Percentiles rank a stretch among this genome's conserved stretches.
These are phyloP conservation scores for Fusarium staphyleae DNA, from an alignment of 2,329 filamentous ascomycete species.

Conservation along the genomic window DNA sequence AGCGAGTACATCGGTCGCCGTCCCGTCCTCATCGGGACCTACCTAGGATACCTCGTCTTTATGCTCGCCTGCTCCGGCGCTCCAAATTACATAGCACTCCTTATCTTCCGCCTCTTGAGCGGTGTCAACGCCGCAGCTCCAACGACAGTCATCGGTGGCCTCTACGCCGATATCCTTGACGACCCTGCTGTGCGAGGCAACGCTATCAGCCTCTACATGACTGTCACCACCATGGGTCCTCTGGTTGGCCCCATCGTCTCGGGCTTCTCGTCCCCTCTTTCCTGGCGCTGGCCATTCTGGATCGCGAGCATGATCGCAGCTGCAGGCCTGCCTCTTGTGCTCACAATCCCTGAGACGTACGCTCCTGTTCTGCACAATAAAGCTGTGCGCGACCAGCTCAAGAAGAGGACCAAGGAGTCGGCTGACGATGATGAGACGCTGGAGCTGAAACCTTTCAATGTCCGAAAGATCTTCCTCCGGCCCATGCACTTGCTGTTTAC, in stretches of 20 bases:
- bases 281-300: slow-evolving; percentile 52
- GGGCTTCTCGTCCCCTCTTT: slow-evolving; percentile 56
- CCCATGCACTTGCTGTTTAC: slow-evolving; percentile 56
- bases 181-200: slow-evolving; percentile 43
- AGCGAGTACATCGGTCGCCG: slow-evolving; percentile 47
- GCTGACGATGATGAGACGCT: slow-evolving; percentile 48
- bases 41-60: slow-evolving; percentile 45
- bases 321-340: slow-evolving; percentile 42
- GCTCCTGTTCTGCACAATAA: slow-evolving; percentile 58
- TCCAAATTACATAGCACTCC: slow-evolving; percentile 52
- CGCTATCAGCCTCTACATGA: slow-evolving; percentile 47
- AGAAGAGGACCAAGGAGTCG: slow-evolving; percentile 47
- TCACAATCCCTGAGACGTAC: slow-evolving; percentile 56
- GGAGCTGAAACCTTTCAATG: slow-evolving; percentile 47
- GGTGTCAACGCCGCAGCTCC: slow-evolving; percentile 47
- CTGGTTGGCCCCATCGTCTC: slow-evolving; percentile 60
- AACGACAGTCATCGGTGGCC: slow-evolving; percentile 45
- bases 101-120: slow-evolving; percentile 50
- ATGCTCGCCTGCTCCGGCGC: slow-evolving; percentile 49
- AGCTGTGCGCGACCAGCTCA: slow-evolving; percentile 55
- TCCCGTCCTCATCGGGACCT: slow-evolving; percentile 45
- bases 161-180: slow-evolving; percentile 47
- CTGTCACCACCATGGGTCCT: slow-evolving; percentile 44
- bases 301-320: slow-evolving; percentile 45
- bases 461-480: slow-evolving; percentile 57